phyloP scores from a whole-genome alignment of 352 stramenopile genomes.

The Phytophthora capsici region DNA sequence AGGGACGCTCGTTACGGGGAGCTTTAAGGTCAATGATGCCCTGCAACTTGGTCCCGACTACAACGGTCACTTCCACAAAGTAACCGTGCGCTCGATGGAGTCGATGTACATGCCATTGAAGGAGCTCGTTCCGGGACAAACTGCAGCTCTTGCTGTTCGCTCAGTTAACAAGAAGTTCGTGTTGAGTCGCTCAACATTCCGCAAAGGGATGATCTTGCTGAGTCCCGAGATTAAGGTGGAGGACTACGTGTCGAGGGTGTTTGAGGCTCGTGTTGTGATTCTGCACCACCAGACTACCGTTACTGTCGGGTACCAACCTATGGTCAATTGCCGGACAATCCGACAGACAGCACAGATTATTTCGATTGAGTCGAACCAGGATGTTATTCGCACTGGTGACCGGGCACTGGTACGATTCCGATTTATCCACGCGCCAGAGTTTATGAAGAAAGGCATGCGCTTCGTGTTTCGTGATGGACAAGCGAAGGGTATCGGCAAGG shows the following conservation, averaged over 20 bases:
- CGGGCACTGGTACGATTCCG: constrained; percentile 89
- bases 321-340: constrained; percentile 94
- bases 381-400: constrained; percentile 92
- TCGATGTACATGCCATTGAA: constrained; percentile 92
- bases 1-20: constrained; percentile 93
- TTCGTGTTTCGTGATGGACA: constrained; percentile 99
- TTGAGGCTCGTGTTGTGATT: constrained; percentile 94
- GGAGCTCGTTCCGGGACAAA: constrained; percentile 87
- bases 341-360: constrained; percentile 92
- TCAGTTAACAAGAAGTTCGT: constrained; percentile 91
- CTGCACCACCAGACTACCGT: constrained; percentile 97
- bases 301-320: constrained; percentile 92
- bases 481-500: constrained; percentile 96
- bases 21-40: constrained; percentile 87
- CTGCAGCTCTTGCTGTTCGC: constrained; percentile 83
- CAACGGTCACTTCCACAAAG: constrained; percentile 88
- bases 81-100: constrained; percentile 88
- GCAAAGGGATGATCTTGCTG: constrained; percentile 94
- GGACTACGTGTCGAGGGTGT: constrained; percentile 84
- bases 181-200: constrained; percentile 84
- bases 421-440: constrained; percentile 94
- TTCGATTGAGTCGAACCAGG: constrained; percentile 81
- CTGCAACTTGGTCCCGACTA: constrained; percentile 92
- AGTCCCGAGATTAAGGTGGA: constrained; percentile 77
- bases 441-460: constrained; percentile 95